Evolutionary conservation across 2,329 filamentous ascomycete species (phyloP), one percentile per base, ranked within the genome.

Genomic region (Tolypocladium endophyticum): DNA sequence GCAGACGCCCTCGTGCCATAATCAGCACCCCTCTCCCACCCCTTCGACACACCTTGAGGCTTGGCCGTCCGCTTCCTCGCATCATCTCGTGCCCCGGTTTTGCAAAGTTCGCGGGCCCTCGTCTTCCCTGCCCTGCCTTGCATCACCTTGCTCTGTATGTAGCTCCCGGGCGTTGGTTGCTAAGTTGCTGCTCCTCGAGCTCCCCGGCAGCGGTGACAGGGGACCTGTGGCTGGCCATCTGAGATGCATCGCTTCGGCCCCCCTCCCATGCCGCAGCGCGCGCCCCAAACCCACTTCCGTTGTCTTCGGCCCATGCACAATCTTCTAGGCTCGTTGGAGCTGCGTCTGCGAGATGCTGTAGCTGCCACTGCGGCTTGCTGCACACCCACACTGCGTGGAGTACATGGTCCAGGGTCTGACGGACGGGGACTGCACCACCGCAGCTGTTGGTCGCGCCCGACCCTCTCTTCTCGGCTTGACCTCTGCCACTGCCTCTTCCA

Each of bases 401-500:
- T 59, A 58, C 61, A 63, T 57, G 62, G 61, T 45, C 59, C 58
- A 55, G 58, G 60, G 58, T 58, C 62, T 57, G 57, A 59, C 55
- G 59, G 57, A 57, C 55, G 59, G 57, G 55, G 43, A 56, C 55
- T 28, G 54, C 54, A 28, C 25, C 38, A 56, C n/a, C 50, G 35
- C 39, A 30, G n/a, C 45, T 58, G 58, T 61, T 59, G 60, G 60
- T 45, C 55, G 56, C 58, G 33, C 30, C 6, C 35, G 35, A 54
- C 36, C 35, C 23, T 18, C 20, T 30, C 36, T 3, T 7, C n/a
- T 18, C 36, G 33, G 35, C n/a, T 20, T 20, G n/a, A 28, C 11
- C 16, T 5, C 53, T 23, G 20, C 36, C 54, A 56, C 36, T 20
- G 54, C 8, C 54, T 11, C 54, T 39, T n/a, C 54, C 35, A 38